These are phyloP conservation scores for Phytophthora brassicae DNA, from an alignment of 352 stramenopile species.

Conservation along the genomic window DNA sequence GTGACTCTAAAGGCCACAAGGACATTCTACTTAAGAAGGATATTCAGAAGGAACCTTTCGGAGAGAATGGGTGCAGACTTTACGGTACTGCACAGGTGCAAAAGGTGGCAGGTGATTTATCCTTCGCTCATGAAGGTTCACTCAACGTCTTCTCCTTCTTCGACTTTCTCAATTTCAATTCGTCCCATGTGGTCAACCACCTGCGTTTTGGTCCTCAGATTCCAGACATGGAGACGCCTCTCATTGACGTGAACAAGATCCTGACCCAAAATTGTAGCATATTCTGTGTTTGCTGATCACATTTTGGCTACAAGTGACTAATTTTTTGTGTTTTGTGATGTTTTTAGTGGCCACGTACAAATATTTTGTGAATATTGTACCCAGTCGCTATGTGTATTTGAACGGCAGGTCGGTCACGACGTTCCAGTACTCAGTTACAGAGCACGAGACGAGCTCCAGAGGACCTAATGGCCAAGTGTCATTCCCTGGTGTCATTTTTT, in stretches of 20 bases:
- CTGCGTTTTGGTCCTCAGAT: slow-evolving; percentile 79
- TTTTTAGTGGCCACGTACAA: slow-evolving; percentile 84
- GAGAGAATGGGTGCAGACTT: slow-evolving; percentile 78
- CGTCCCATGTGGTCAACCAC: slow-evolving; percentile 80
- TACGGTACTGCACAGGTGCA: slow-evolving; percentile 68
- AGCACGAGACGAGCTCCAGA: slow-evolving; percentile 62
- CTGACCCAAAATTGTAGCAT: slow-evolving; percentile 72
- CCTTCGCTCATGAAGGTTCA: slow-evolving; percentile 83
- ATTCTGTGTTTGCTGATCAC: too few relatives aligned
- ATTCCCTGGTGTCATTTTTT: slow-evolving; percentile 86
- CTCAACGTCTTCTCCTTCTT: slow-evolving; percentile 87
- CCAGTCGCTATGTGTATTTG: slow-evolving; percentile 83
- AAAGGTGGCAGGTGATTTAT: slow-evolving; percentile 83
- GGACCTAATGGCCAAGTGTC: slow-evolving; percentile 53
- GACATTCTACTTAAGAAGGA: slow-evolving; percentile 74
- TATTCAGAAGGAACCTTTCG: slow-evolving; percentile 57
- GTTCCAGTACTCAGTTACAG: slow-evolving; percentile 89
- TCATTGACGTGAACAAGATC: slow-evolving; percentile 86
- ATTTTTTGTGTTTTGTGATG: neutral
- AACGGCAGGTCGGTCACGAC: slow-evolving; percentile 66
- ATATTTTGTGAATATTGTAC: slow-evolving; percentile 87
- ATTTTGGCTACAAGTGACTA: too few relatives aligned
- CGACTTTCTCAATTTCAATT: slow-evolving; percentile 90
- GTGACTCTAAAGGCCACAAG: slow-evolving; percentile 84
- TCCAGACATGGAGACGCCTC: slow-evolving; percentile 84